Evolutionary conservation across 139 green algal species (phyloP).

Genomic region (Chlorella sp.): DNA sequence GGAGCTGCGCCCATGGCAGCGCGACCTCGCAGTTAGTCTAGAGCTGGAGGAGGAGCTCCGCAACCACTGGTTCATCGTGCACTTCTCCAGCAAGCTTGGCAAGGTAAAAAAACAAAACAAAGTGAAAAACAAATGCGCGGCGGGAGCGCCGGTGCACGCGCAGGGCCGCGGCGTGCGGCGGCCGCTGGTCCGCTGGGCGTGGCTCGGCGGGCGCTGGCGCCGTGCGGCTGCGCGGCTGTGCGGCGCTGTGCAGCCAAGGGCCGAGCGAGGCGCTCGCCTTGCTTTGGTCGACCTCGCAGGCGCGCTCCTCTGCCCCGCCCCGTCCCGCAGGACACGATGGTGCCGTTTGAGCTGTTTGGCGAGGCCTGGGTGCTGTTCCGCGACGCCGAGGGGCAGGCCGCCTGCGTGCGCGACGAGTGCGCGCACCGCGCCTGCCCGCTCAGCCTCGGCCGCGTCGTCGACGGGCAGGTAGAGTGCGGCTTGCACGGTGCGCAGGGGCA

Average conservation of each 20-base stretch:
- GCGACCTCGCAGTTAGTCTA: conserved; percentile 25
- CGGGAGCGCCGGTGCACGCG: too few species aligned
- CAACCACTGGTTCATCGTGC: conserved; percentile 48
- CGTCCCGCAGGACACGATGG: conserved; percentile 22
- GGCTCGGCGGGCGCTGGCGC: too few species aligned
- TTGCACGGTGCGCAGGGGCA: conserved; percentile 96
- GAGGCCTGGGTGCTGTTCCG: conserved; percentile 97
- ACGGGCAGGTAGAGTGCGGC: conserved; percentile 75
- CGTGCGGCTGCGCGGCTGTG: too few species aligned
- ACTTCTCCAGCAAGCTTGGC: conserved; percentile 37
- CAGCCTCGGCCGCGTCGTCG: conserved; percentile 78
- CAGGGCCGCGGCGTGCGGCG: too few species aligned
- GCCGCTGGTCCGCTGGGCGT: too few species aligned
- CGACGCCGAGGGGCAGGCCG: conserved; percentile 31
- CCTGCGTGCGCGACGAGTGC: conserved; percentile 79
- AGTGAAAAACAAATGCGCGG: too few species aligned
- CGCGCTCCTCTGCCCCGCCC: too few species aligned
- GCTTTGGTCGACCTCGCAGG: too few species aligned
- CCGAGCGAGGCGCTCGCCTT: too few species aligned
- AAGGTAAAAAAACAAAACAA: too few species aligned
- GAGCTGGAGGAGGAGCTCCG: conserved; percentile 38
- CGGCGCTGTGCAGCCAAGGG: too few species aligned
- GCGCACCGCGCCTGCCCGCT: conserved; percentile 96
- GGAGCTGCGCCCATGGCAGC: background rate
- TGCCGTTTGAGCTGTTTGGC: conserved; percentile 93